phyloP scores from a whole-genome alignment of 495 filamentous ascomycete genomes.

The Hyphodiscus hymeniophilus region DNA sequence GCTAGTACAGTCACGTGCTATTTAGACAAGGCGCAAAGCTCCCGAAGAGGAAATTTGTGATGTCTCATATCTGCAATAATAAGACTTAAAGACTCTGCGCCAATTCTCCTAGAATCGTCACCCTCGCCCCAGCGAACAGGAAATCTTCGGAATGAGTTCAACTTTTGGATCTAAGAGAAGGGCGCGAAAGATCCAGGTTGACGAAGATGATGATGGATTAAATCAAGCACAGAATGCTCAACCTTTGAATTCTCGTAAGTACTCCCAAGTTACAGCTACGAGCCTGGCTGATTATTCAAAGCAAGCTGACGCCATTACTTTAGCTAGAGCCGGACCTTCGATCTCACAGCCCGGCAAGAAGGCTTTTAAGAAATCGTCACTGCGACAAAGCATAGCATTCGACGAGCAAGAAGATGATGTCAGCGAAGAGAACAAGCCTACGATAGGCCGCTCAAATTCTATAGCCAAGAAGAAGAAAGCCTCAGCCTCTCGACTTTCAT shows the following conservation, averaged over 20 bases:
- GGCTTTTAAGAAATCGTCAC: conserved; percentile 38
- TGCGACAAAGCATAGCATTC: conserved; percentile 41
- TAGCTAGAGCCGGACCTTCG: conserved; percentile 5
- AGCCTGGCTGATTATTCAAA: conserved; percentile 19
- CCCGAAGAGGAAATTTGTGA: neutral
- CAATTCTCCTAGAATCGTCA: neutral
- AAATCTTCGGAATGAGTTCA: conserved; percentile 45
- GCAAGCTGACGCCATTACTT: conserved; percentile 16
- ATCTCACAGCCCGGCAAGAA: conserved; percentile 21
- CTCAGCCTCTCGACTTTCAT: conserved; percentile 63
- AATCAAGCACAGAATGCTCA: conserved; percentile 2
- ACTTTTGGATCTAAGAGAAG: conserved; percentile 62
- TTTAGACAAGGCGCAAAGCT: conserved; percentile 3
- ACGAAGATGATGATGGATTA: conserved; percentile 51
- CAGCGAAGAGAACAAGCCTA: conserved; percentile 31
- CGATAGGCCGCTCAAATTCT: conserved; percentile 29
- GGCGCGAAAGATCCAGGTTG: conserved; percentile 62
- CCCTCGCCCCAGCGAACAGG: neutral
- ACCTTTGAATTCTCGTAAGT: conserved; percentile 18
- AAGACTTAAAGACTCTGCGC: too few relatives aligned
- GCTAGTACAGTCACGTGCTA: conserved; percentile 19
- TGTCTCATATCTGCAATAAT: neutral
- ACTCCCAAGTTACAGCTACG: conserved; percentile 1
- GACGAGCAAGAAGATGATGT: conserved; percentile 11
- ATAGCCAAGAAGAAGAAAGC: conserved; percentile 53